A percentile compares a stretch with the other conserved stretches of the same genome.
These are phyloP conservation scores for Schwanniomyces occidentalis DNA, from an alignment of 805 yeast species.

Conservation along the genomic window DNA sequence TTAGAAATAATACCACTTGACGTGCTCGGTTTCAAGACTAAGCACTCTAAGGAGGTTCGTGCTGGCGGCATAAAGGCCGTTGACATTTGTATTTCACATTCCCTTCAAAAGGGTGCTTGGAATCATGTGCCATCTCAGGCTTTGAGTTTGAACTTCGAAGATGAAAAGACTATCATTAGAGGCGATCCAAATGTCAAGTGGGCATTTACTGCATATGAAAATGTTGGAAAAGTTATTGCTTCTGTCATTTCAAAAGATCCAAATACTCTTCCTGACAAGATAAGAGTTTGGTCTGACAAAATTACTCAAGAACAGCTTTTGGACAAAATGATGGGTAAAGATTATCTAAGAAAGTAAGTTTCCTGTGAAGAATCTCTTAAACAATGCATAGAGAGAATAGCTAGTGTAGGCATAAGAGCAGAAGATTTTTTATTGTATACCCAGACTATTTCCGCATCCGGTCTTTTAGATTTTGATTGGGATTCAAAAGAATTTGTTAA, in stretches of 20 bases:
- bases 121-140: constrained; percentile 33
- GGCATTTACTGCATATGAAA: constrained; percentile 35
- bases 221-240: constrained; percentile 47
- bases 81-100: constrained; percentile 42
- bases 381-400: background rate
- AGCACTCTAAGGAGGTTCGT: constrained; percentile 41
- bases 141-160: constrained; percentile 36
- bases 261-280: constrained; percentile 39
- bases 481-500: background rate
- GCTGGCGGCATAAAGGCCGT: constrained; percentile 47
- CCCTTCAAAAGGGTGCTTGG: constrained; percentile 33
- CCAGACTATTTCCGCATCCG: background rate
- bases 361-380: background rate
- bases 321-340: background rate
- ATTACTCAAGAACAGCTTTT: constrained; percentile 18
- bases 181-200: constrained; percentile 42
- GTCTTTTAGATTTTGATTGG: background rate
- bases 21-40: constrained; percentile 21
- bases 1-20: constrained; percentile 8
- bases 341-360: background rate
- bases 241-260: constrained; percentile 39
- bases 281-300: constrained; percentile 44
- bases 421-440: background rate
- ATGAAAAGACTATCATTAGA: constrained; percentile 30
- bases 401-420: background rate